Base-by-base conservation (phyloP, 116 monocot species). In the Zostera marina region DNA sequence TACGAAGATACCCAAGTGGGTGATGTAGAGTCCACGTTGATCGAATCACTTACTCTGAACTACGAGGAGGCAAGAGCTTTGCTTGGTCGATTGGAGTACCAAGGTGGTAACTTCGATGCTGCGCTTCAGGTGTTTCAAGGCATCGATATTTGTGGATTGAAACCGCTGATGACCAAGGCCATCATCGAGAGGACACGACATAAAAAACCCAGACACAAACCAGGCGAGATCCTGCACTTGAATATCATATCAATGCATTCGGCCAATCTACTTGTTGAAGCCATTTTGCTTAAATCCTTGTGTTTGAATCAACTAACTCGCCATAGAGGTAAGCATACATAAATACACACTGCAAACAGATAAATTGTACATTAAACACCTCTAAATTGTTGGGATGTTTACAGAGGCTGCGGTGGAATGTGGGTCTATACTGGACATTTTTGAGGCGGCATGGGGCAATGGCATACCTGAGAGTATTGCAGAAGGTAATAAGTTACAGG, bases 51-150 rank as follows among this genome's bases (percentile, higher is more conserved):
- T 11, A 84, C 87, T 11, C 70, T 92, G 68, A 92, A 87, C 63
- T 92, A 87, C 63, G 87, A 92, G 87, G 92, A 92, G 70, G 92
- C 92, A 8, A 60, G 87, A 41, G 87, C 92, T 49, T 70, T 92
- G 66, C 62, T 92, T 21, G 92, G 92, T 10, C 66, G 92, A 48
- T 63, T 92, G 65, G 92, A 92, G 65, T 84, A 79, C 70, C 87
- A 92, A 58, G 76, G 69, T 54, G 87, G 92, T 21, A 92, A 92
- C 44, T 76, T 78, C 59, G 81, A 83, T 70, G 92, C 87, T 16
- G 83, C 92, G 52, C 57, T 92, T 59, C 87, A 87, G 59, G 92
- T 92, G 42, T 82, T 92, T 71, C 78, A 87, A 53, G 92, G 87
- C 22, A 92, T 92, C 44, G 87, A 92, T 56, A 46, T 84, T 13